A percentile compares a stretch with the other conserved stretches of the same genome.
Evolutionary conservation across 2,329 filamentous ascomycete genomes (phyloP).

Genomic region (Teratosphaeria nubilosa): DNA sequence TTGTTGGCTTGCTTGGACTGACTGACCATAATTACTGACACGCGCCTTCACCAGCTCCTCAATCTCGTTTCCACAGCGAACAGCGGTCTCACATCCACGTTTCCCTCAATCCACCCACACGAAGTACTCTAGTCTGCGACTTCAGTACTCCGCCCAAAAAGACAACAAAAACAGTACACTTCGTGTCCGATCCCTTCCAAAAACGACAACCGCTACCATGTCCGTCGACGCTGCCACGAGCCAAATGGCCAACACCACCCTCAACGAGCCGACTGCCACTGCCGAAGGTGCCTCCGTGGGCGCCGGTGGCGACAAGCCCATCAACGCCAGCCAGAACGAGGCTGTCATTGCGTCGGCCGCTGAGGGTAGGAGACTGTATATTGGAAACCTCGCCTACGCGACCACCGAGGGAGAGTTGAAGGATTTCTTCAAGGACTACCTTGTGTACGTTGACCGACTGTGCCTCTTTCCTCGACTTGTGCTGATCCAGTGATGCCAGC

Average conservation of each 20-base stretch:
- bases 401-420: slow-evolving; percentile 99
- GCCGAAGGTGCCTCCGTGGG: slow-evolving; percentile 45
- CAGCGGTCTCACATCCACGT: slow-evolving; percentile 13
- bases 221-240: slow-evolving; percentile 74
- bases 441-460: slow-evolving; percentile 65
- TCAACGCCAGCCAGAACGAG: slow-evolving; percentile 68
- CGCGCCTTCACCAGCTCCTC: slow-evolving; percentile 30
- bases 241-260: slow-evolving; percentile 55
- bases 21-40: background rate
- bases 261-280: slow-evolving; percentile 47
- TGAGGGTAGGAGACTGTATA: slow-evolving; percentile 98
- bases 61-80: slow-evolving; percentile 35
- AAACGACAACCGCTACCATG: slow-evolving; percentile 57
- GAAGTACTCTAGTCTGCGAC: slow-evolving; percentile 18
- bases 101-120: slow-evolving; percentile 32
- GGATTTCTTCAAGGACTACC: slow-evolving; percentile 99
- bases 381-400: slow-evolving; percentile 99
- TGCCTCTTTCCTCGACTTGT: slow-evolving; percentile 1
- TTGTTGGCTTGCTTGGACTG: background rate
- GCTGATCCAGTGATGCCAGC: slow-evolving; percentile 39
- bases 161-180: slow-evolving; percentile 17
- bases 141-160: slow-evolving; percentile 6
- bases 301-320: slow-evolving; percentile 50
- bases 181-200: slow-evolving; percentile 46
- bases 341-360: slow-evolving; percentile 93